Evolutionary conservation across 31 red algal species (phyloP).

Genomic region (Porphyra umbilicalis): DNA sequence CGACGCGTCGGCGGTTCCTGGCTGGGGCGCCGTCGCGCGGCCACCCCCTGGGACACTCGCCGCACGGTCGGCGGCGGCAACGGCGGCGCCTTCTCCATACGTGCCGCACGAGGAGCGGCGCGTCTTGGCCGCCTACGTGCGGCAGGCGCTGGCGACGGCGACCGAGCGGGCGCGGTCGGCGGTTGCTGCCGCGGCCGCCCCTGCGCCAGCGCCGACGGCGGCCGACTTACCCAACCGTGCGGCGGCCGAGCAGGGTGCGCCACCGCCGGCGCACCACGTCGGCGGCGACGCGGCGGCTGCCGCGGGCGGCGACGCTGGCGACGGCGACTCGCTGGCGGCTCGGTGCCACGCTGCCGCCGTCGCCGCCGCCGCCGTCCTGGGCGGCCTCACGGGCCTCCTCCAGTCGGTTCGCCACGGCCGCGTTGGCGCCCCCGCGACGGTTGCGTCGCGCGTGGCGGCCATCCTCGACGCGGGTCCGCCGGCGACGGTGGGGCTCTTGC

Average conservation of each 20-base stretch:
- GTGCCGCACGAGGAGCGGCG: background rate
- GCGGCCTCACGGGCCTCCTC: background rate
- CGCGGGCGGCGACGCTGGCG: background rate
- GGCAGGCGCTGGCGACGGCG: background rate
- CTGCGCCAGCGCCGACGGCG: background rate
- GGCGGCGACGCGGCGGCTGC: background rate
- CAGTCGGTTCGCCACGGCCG: background rate
- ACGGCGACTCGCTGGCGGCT: background rate
- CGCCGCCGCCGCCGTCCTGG: background rate
- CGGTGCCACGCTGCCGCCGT: background rate
- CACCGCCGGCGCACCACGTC: background rate
- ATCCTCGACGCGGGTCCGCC: too few species aligned
- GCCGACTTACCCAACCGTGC: too few species aligned
- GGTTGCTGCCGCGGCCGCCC: background rate
- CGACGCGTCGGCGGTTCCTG: background rate
- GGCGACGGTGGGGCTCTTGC: too few species aligned
- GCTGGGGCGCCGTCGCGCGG: background rate
- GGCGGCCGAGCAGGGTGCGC: too few species aligned
- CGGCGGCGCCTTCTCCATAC: background rate
- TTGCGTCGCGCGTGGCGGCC: background rate
- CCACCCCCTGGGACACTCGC: background rate
- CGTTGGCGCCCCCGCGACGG: background rate
- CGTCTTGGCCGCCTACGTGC: background rate
- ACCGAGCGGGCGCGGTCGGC: background rate
- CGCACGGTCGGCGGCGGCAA: too few species aligned